Conservation (phyloP, 2,329 filamentous ascomycete species). For the Zymoseptoria crescenta region DNA sequence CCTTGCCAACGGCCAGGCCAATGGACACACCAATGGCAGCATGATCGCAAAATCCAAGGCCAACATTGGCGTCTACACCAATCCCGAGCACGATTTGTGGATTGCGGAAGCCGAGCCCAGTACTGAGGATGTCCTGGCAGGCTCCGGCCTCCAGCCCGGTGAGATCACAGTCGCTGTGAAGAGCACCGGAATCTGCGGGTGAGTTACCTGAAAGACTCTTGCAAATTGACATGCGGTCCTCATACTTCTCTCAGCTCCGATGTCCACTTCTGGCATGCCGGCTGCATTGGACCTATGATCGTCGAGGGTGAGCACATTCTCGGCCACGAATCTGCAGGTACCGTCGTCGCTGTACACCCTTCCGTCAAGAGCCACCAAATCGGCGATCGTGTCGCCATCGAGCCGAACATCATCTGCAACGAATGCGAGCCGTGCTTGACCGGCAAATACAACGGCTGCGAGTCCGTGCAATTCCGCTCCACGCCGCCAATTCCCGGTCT, state of each 20-base stretch:
- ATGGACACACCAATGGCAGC: neutral
- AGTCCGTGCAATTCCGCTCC: conserved; percentile 75
- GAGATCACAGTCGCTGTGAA: conserved; percentile 85
- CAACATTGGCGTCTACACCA: conserved; percentile 95
- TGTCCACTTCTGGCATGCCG: conserved; percentile 95
- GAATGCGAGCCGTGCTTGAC: conserved; percentile 85
- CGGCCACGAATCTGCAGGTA: conserved; percentile 86
- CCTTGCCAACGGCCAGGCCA: neutral
- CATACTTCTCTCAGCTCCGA: conserved; percentile 56
- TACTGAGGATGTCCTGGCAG: conserved; percentile 62
- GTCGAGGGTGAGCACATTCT: conserved; percentile 83
- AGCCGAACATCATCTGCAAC: conserved; percentile 89
- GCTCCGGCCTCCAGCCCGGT: conserved; percentile 63
- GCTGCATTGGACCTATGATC: conserved; percentile 93
- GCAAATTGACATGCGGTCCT: neutral
- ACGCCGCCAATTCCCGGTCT: conserved; percentile 85
- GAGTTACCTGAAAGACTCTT: conserved; percentile 25
- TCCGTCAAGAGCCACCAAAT: conserved; percentile 70
- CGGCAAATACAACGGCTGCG: conserved; percentile 92
- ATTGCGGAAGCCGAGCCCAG: conserved; percentile 70
- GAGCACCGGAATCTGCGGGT: conserved; percentile 95
- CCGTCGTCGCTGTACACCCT: conserved; percentile 69
- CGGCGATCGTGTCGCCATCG: conserved; percentile 86
- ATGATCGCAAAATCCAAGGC: conserved; percentile 48
- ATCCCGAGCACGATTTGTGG: conserved; percentile 87